Percentiles rank a stretch among this genome's conserved stretches.
Evolutionary conservation across 345 rosid species (phyloP).

Genomic region (Eucalyptus victrix): DNA sequence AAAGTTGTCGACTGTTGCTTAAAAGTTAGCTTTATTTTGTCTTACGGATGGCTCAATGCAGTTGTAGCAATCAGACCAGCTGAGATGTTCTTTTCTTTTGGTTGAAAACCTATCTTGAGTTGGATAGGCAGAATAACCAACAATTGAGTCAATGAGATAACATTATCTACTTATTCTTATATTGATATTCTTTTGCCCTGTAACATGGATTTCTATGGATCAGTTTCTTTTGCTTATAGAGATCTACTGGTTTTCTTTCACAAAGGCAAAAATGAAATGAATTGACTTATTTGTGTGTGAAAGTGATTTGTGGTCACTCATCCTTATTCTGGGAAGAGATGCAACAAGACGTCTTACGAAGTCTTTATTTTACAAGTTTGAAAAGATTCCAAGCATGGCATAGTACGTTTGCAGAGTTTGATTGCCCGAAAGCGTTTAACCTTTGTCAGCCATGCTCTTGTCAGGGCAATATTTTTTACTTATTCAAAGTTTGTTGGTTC

Average conservation of each 20-base stretch:
- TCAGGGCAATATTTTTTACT: neutral
- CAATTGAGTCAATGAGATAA: neutral
- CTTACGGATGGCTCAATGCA: neutral
- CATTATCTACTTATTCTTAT: neutral
- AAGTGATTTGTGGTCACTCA: neutral
- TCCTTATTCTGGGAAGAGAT: neutral
- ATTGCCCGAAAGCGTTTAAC: neutral
- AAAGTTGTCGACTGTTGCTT: neutral
- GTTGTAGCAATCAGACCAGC: neutral
- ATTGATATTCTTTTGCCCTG: neutral
- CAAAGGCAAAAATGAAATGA: neutral
- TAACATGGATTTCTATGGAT: neutral
- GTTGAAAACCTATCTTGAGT: neutral
- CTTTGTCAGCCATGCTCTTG: neutral
- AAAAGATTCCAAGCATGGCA: neutral
- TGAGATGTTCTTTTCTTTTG: neutral
- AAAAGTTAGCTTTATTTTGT: neutral
- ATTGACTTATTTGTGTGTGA: neutral
- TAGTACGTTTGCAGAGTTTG: neutral
- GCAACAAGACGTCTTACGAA: neutral
- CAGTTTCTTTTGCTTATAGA: neutral
- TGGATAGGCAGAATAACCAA: neutral
- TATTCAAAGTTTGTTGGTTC: neutral
- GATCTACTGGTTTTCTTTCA: neutral
- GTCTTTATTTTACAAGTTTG: neutral